phyloP scores from a whole-genome alignment of 2,329 filamentous ascomycete species.

The Bipolaris zeicola region DNA sequence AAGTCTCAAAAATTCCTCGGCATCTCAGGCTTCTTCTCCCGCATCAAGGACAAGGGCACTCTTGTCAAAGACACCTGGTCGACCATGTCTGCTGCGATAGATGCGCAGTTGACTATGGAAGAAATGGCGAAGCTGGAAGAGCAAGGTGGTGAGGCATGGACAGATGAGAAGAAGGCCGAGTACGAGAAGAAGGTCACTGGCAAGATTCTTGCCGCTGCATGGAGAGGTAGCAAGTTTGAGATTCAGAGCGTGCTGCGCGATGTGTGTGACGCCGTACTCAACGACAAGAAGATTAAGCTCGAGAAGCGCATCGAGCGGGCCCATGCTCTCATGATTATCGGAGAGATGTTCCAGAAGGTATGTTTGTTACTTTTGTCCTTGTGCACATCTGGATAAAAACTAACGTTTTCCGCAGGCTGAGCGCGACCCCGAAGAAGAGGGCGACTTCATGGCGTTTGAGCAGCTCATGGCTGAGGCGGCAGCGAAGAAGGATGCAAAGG shows the following conservation, averaged over 20 bases:
- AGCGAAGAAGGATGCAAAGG: conserved; percentile 85
- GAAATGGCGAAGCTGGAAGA: conserved; percentile 98
- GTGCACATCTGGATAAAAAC: background rate
- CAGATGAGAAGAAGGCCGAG: conserved; percentile 93
- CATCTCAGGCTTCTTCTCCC: conserved; percentile 91
- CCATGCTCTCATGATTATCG: conserved; percentile 84
- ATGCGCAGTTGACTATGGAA: conserved; percentile 98
- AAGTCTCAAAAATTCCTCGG: conserved; percentile 97
- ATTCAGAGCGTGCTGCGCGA: conserved; percentile 95
- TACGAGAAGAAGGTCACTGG: conserved; percentile 95
- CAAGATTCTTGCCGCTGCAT: conserved; percentile 96
- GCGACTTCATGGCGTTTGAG: conserved; percentile 98
- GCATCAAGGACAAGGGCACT: conserved; percentile 94
- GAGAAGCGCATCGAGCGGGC: conserved; percentile 89
- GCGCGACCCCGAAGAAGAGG: conserved; percentile 92
- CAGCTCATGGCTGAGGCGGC: conserved; percentile 96
- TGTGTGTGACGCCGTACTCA: conserved; percentile 87
- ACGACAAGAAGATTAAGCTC: conserved; percentile 77
- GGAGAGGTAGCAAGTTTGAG: conserved; percentile 96
- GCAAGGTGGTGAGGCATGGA: conserved; percentile 95
- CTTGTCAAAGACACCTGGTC: conserved; percentile 98
- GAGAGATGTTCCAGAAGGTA: conserved; percentile 89
- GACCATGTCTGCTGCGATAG: conserved; percentile 93
- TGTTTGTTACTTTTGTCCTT: conserved; percentile 27
- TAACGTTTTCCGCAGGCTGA: conserved; percentile 65